Evolutionary conservation across 192 early-diverging fungal species (phyloP), one percentile per base, ranked within the genome.

Genomic region (Rhizophagus sp.): DNA sequence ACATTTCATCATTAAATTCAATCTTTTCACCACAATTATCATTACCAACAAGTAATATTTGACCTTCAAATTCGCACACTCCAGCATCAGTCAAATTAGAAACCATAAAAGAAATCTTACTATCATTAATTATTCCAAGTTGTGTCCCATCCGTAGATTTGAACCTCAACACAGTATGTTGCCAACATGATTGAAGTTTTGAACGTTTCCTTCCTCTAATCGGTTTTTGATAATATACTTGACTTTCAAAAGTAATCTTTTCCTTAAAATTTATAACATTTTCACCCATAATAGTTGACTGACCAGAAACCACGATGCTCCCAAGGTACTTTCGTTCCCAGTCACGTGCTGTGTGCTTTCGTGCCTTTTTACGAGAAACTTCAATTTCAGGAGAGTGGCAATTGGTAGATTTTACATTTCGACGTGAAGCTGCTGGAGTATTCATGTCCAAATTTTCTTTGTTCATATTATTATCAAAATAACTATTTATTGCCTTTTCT

Each of bases 1-100:
- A 57, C 0, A 57, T 19, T 57, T 57, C 52, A 57, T 57, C 52
- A 57, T 57, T 57, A 19, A 19, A 71, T 90, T 87, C 33, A 84
- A 83, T 8, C 87, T 85, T 8, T 83, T 85, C 25, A 70, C 81
- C 5, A 88, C 70, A 47, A 47, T 47, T 47, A 10, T 47, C 0
- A 73, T 7, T 11, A 52, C 47, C 25, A 79, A 79, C 25, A 83
- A 74, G 27, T 80, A 79, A 17, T 34, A 88, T 78, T 2, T 81
- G 78, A n/a, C 86, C 88, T 19, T 84, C 77, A 76, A 90, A 90
- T 50, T 79, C 74, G 25, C 85, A 88, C 5, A 86, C 62, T 1
- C 83, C 80, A 75, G 82, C 84, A 76, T 90, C 88, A 44, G 88
- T 63, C n/a, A 90, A 39, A 49, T 83, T 86, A 25, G 87, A 79